Evolutionary conservation across 768 basidiomycete genomes (phyloP), one percentile per base, ranked within the genome.

Genomic region (Naganishia onofrii): DNA sequence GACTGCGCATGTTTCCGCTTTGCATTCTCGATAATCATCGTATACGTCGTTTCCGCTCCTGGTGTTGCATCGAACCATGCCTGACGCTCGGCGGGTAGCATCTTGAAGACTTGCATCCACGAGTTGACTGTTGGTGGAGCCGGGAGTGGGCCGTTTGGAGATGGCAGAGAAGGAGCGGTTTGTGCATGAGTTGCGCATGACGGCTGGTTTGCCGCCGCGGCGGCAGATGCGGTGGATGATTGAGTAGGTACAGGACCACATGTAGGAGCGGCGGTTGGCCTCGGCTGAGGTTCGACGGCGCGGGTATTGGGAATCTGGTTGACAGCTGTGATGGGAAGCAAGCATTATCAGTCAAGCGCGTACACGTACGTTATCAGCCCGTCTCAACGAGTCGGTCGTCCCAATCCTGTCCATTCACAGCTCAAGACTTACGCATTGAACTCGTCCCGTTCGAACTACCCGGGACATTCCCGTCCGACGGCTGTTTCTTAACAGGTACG

Each of bases 31-130:
- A 63, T 42, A 17, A 63, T 63, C 60, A 63, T 63, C 34, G 38
- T 63, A 26, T 34, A 63, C 3, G 60, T 63, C 60, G 38, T 13
- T 29, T 63, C 60, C 3, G 60, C 60, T 26, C 60, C 60, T 13
- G 60, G 60, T 3, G 38, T 44, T 17, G 36, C 60, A 3, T 31
- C 42, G 26, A 63, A 63, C 60, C 60, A 63, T 12, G 38, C 42
- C 28, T 63, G 60, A 21, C 60, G 60, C 38, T 42, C 60, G 15
- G 60, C 60, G 26, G 60, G 38, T 3, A 42, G 38, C 60, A 63
- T 63, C 26, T 63, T 63, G 38, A 63, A 63, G 10, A 63, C 38
- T 44, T 63, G 36, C 60, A 42, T 63, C 60, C 60, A 63, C 12
- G 60, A 34, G 38, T 63, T 63, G 38, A 63, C 38, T 19, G 23